Evolutionary conservation across 805 yeast genomes (phyloP).

Genomic region (Nakazawaea anatomiae): DNA sequence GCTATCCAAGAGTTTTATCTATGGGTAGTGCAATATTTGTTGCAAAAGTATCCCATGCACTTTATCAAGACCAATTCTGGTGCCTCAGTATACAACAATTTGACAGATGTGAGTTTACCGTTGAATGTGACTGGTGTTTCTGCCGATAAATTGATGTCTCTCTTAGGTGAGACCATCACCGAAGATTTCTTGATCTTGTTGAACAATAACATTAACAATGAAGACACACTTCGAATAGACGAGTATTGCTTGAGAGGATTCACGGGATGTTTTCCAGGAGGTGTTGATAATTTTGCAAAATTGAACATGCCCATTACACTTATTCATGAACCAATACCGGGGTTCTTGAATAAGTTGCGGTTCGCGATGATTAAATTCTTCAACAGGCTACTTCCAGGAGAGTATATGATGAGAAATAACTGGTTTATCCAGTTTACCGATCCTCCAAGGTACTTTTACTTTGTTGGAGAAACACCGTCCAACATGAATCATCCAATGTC

Average conservation of each 20-base stretch:
- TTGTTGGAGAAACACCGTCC: conserved; percentile 22
- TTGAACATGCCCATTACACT: conserved; percentile 45
- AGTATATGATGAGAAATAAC: conserved; percentile 50
- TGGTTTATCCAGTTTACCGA: conserved; percentile 53
- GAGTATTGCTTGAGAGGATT: conserved; percentile 58
- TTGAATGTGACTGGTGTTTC: conserved; percentile 10
- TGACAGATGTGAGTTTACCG: conserved; percentile 22
- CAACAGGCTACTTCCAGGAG: conserved; percentile 40
- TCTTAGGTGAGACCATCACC: conserved; percentile 33
- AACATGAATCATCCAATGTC: conserved; percentile 25
- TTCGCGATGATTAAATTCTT: conserved; percentile 57
- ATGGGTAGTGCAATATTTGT: conserved; percentile 31
- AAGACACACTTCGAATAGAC: conserved; percentile 13
- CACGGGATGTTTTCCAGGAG: conserved; percentile 64
- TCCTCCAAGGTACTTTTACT: conserved; percentile 37
- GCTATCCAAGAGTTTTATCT: conserved; percentile 49
- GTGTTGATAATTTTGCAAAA: conserved; percentile 57
- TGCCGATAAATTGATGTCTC: conserved; percentile 13
- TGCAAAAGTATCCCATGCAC: conserved; percentile 47
- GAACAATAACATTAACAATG: conserved; percentile 26
- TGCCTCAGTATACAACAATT: conserved; percentile 1
- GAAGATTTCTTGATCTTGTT: conserved; percentile 59
- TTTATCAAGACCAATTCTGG: conserved; percentile 27
- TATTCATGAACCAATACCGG: conserved; percentile 63
- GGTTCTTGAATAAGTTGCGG: conserved; percentile 45